Evolutionary conservation across 2,329 filamentous ascomycete genomes (phyloP).

Genomic region (Beauveria brongniartii): DNA sequence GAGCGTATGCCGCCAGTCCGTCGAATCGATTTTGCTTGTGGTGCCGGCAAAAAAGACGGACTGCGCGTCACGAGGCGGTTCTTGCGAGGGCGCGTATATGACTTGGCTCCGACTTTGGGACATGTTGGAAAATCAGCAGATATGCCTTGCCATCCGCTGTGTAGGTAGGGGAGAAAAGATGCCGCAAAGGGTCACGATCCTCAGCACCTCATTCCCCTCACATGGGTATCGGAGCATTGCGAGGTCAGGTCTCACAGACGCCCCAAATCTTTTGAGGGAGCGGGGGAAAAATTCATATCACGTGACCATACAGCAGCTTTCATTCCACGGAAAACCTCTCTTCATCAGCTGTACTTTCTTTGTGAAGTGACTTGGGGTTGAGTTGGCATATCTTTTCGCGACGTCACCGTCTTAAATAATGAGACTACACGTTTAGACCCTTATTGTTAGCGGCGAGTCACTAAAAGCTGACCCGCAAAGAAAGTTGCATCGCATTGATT

Average conservation of each 20-base stretch:
- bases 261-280: no score
- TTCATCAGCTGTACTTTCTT: no score
- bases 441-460: no score
- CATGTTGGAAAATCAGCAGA: background rate
- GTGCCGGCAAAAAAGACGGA: constrained; percentile 50
- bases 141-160: background rate
- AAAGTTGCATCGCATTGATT: no score
- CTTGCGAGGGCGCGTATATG: constrained; percentile 21
- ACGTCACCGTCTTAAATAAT: no score
- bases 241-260: background rate
- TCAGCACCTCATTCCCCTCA: background rate
- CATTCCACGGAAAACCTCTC: no score
- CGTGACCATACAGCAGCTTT: no score
- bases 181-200: background rate
- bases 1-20: constrained; percentile 42
- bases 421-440: no score
- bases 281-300: no score
- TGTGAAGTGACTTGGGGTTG: no score
- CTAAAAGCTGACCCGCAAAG: no score
- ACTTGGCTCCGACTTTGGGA: constrained; percentile 17
- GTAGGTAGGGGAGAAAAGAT: background rate
- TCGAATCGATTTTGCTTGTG: constrained; percentile 31
- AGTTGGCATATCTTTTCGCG: no score
- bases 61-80: constrained; percentile 14
- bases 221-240: background rate